Base-by-base conservation (phyloP, 257 asterid genomes). In the Schizonepeta tenuifolia region DNA sequence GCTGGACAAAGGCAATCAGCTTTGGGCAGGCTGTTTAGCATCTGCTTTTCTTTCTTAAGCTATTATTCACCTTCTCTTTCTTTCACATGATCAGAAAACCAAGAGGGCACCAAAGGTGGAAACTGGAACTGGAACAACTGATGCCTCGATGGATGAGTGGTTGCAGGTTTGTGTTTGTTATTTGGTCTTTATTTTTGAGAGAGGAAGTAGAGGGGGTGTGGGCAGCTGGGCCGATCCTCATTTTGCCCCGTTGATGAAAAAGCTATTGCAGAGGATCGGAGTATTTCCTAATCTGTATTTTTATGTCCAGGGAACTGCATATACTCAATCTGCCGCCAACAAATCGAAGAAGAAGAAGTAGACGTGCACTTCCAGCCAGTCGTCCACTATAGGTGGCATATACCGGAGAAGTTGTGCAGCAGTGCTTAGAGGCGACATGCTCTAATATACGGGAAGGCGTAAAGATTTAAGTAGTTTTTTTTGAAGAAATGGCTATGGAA, bases 51-150 rank as follows among this genome's bases (percentile, higher is more conserved):
- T 72, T 40, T 62, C 10, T 61, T 35, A 15, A 60, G 74, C 41
- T 51, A 56, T 24, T 43, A 41, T 20, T 66, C 33, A 65, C 69
- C 50, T 58, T 58, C 24, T 78, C 63, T 54, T 7, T 31, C 67
- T 54, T 33, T 67, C 66, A 33, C 38, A 57, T 75, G 40, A 63
- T 68, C 75, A 95, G 99, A 95, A 92, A 88, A 82, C 92, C 61
- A 95, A 92, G 89, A 92, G 86, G 82, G 86, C 95, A 10, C 85
- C 98, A 49, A 95, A 95, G 89, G 98, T 90, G 78, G 99, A 95
- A 86, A 96, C 92, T 80, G 99, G 99, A 79, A 95, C 98, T 38
- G 87, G 86, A 54, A 88, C 96, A 71, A 90, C 91, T 60, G 96
- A 92, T 85, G 87, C 95, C 76, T 83, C 93, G 35, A 82, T 81